These are phyloP conservation scores for Trichoderma hamatum DNA, from an alignment of 2,329 filamentous ascomycete species.

Conservation along the genomic window DNA sequence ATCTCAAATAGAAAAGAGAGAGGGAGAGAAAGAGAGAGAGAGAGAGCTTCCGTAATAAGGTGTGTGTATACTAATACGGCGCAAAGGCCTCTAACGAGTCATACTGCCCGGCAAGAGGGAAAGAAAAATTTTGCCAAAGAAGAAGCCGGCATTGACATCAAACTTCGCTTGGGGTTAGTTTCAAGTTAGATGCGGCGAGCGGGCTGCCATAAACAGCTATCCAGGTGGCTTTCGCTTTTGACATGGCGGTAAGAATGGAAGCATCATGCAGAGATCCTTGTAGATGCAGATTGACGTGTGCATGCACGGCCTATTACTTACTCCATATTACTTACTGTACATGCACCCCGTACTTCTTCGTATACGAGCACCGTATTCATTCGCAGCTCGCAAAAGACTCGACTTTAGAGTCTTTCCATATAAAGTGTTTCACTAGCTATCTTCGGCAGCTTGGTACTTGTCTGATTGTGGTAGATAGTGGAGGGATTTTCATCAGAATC, in stretches of 20 bases:
- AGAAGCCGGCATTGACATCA: constrained; percentile 1
- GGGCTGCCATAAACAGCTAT: constrained; percentile 2
- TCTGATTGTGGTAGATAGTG: not conserved
- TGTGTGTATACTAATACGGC: not conserved
- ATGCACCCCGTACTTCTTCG: not conserved
- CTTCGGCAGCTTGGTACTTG: not conserved
- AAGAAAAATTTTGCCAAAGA: not conserved
- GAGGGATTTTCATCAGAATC: not conserved
- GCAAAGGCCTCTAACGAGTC: not conserved
- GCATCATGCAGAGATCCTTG: constrained; percentile 12
- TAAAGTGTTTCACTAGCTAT: not conserved
- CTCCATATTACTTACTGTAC: constrained; percentile 6
- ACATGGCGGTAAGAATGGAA: constrained; percentile 22
- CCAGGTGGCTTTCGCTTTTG: not conserved
- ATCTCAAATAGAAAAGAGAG: not conserved
- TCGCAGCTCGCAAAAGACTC: not conserved
- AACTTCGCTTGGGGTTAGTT: constrained; percentile 13
- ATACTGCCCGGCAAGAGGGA: not conserved
- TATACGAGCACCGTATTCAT: not conserved
- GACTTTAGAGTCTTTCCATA: not conserved
- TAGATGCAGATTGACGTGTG: constrained; percentile 24
- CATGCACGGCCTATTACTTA: constrained; percentile 19
- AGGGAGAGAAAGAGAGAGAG: not conserved
- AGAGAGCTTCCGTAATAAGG: not conserved
- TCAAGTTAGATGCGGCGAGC: not conserved